Percentiles rank a stretch among this genome's conserved stretches.
Evolutionary conservation across 139 green algal genomes (phyloP).

Genomic region (Chlamydomonas applanata): DNA sequence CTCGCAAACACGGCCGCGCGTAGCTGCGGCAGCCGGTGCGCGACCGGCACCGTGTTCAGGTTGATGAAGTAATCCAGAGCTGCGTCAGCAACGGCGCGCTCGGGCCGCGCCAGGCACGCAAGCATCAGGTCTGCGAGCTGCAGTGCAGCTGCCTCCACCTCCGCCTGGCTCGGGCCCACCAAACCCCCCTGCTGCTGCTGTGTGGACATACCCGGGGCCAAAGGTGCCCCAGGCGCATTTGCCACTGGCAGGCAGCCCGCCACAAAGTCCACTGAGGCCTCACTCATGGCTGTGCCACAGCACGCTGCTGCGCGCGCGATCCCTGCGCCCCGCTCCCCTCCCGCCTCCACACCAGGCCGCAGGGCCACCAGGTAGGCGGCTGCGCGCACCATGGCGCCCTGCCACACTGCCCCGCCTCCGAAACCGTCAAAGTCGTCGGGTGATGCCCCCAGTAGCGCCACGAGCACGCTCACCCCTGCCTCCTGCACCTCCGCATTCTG

Average conservation of each 20-base stretch:
- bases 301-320: not conserved
- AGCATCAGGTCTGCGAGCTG: constrained; percentile 12
- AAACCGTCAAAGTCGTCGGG: not conserved
- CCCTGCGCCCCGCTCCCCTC: not conserved
- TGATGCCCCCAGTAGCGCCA: not conserved
- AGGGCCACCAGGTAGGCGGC: not conserved
- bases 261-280: not conserved
- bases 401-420: too few relatives aligned
- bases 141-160: not conserved
- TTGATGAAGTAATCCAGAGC: constrained; percentile 17
- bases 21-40: constrained; percentile 3
- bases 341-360: not conserved
- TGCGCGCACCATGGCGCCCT: not conserved
- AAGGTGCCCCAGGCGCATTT: not conserved
- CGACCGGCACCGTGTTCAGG: constrained; percentile 12
- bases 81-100: not conserved
- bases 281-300: not conserved
- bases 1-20: not conserved
- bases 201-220: not conserved
- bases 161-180: not conserved
- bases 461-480: not conserved
- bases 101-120: not conserved
- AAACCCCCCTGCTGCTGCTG: not conserved
- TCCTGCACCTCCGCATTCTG: not conserved
- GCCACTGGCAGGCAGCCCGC: not conserved